Conservation (phyloP, 2,329 filamentous ascomycete genomes). For the Colletotrichum sp. region DNA sequence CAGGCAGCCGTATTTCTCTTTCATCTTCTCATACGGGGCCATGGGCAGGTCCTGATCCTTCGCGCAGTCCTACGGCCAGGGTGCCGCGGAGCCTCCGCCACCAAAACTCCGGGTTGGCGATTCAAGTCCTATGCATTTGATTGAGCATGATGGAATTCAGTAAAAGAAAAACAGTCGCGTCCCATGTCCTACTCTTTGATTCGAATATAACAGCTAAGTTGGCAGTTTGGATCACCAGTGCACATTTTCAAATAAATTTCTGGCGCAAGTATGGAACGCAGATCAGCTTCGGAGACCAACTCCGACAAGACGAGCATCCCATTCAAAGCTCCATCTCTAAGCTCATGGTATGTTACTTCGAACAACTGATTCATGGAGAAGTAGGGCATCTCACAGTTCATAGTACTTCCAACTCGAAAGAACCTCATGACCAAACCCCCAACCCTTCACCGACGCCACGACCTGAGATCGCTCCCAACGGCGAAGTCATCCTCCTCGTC, state of each 20-base stretch:
- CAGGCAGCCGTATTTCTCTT: background rate
- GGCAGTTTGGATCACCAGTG: rapidly evolving
- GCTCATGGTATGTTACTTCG: background rate
- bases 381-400: rapidly evolving
- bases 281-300: background rate
- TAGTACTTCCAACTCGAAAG: background rate
- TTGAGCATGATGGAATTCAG: background rate
- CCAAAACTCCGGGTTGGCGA: background rate
- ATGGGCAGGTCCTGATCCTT: background rate
- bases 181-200: rapidly evolving
- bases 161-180: background rate
- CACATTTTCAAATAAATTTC: background rate
- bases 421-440: rapidly evolving
- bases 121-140: background rate
- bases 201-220: rapidly evolving
- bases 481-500: slow-evolving; percentile 1
- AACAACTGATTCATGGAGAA: rapidly evolving
- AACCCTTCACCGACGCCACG: background rate
- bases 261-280: background rate
- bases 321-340: background rate
- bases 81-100: background rate
- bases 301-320: background rate
- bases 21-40: background rate
- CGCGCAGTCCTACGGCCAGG: background rate
- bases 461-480: background rate